Evolutionary conservation across 805 yeast species (phyloP), one percentile per base, ranked within the genome.

Genomic region (Middelhovenomyces tepae): DNA sequence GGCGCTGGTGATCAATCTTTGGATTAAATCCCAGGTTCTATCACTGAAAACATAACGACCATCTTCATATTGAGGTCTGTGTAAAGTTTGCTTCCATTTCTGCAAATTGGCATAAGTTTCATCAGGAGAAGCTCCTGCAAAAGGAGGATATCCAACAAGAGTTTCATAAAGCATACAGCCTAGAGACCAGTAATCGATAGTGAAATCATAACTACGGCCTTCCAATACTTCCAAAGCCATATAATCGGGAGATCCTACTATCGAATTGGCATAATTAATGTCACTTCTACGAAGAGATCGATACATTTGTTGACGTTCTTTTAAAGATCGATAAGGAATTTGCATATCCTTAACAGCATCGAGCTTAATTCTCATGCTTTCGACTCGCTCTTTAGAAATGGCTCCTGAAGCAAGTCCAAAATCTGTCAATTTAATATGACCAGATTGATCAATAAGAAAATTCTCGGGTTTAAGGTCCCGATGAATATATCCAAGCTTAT

Each of bases 141-240:
- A 91, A 28, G 99, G 99, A 3, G 99, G 94, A 58, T 84, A 91
- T 0, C 98, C 97, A 43, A 91, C 91, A 37, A 91, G 71, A 29
- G 95, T 83, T 60, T 91, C 99, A 55, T 89, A 91, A 24, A 91
- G 65, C 78, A 91, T 91, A 60, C 98, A 91, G 4, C 98, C 99
- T 38, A 91, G 65, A 0, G 97, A 87, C 99, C 99, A 91, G 57
- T 91, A 91, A 63, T 91, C 99, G 37, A 93, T 94, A 10, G 98
- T 89, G 55, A 79, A 87, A 54, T 91, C 95, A 57, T 91, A 91
- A 38, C 78, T 75, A 51, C 80, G 81, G 5, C 98, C 98, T 57
- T 85, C 94, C 34, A 91, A 71, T 8, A 91, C 97, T 57, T 91
- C 99, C 32, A 91, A 67, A 1, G 99, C 98, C 99, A 91, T 91